phyloP scores from a whole-genome alignment of 345 rosid genomes.

The Ricinus communis region DNA sequence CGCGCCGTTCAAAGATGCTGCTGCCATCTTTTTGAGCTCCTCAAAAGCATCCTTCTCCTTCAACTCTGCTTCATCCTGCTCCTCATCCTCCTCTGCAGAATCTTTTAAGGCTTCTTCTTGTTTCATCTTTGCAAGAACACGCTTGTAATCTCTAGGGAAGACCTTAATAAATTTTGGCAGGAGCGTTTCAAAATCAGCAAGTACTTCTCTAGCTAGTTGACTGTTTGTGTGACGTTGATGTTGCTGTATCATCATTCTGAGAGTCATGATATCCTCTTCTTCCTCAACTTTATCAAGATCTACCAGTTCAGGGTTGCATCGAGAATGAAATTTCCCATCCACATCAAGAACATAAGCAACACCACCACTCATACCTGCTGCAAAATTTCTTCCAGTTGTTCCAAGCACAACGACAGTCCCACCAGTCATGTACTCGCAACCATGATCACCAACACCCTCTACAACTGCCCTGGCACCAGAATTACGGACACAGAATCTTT shows the following conservation, averaged over 20 bases:
- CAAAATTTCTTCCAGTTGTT: conserved; percentile 96
- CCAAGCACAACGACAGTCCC: conserved; percentile 96
- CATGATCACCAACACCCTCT: conserved; percentile 99
- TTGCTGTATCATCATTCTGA: conserved; percentile 96
- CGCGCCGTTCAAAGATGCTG: conserved; percentile 47
- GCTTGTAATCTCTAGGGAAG: conserved; percentile 96
- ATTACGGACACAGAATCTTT: conserved; percentile 96
- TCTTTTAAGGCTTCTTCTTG: conserved; percentile 46
- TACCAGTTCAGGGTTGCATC: conserved; percentile 87
- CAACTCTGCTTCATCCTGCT: conserved; percentile 54
- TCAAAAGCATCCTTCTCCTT: conserved; percentile 75
- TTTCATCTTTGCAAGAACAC: conserved; percentile 76
- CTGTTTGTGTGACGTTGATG: conserved; percentile 93
- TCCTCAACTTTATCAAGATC: conserved; percentile 96
- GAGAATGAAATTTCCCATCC: conserved; percentile 73
- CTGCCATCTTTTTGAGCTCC: conserved; percentile 88
- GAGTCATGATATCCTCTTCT: conserved; percentile 80
- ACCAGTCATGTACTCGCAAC: conserved; percentile 99
- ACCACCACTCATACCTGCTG: conserved; percentile 99
- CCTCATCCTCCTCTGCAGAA: conserved; percentile 39
- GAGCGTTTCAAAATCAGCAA: conserved; percentile 72
- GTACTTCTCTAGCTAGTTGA: conserved; percentile 79
- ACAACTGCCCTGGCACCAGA: conserved; percentile 99
- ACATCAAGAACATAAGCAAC: conserved; percentile 86
- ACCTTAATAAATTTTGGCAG: conserved; percentile 84